These are phyloP conservation scores for Mixia osmundae DNA, from an alignment of 1,284 basidiomycete species.

Conservation along the genomic window DNA sequence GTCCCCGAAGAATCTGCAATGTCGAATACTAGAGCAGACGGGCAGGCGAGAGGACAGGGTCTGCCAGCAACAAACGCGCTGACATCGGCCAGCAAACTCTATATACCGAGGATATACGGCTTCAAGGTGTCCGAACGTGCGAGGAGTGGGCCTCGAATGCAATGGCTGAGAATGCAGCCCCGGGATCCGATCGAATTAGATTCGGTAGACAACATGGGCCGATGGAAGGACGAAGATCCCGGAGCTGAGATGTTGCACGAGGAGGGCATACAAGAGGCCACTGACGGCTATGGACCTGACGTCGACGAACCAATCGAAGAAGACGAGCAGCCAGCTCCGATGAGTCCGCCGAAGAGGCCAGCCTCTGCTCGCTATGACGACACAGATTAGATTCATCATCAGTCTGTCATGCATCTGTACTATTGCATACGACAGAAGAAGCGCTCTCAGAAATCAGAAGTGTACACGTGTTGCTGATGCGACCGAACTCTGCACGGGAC, in stretches of 20 bases:
- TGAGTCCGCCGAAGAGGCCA: no score
- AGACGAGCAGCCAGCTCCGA: no score
- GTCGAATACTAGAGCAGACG: not conserved
- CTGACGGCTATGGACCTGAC: no score
- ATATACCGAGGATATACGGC: slow-evolving; percentile 78
- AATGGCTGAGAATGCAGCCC: slow-evolving; percentile 56
- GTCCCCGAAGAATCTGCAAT: not conserved
- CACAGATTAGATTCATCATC: no score
- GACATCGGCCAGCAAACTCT: slow-evolving; percentile 55
- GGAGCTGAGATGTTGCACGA: no score
- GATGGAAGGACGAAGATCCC: not conserved
- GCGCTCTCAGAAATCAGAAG: slow-evolving; percentile 37
- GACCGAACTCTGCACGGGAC: slow-evolving; percentile 46
- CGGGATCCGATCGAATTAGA: not conserved
- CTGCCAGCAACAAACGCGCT: slow-evolving; percentile 9
- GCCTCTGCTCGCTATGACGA: no score
- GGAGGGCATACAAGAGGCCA: no score
- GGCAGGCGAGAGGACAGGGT: slow-evolving; percentile 7
- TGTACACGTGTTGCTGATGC: slow-evolving; percentile 39
- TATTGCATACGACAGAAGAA: no score
- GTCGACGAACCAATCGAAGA: no score
- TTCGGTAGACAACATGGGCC: not conserved
- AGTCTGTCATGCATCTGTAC: no score
- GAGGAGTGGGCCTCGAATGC: slow-evolving; percentile 85
- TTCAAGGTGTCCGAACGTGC: slow-evolving; percentile 33